Percentiles rank a stretch among this genome's conserved stretches.
These are phyloP conservation scores for Boletus albobrunnescens DNA, from an alignment of 1,284 basidiomycete species.

Conservation along the genomic window DNA sequence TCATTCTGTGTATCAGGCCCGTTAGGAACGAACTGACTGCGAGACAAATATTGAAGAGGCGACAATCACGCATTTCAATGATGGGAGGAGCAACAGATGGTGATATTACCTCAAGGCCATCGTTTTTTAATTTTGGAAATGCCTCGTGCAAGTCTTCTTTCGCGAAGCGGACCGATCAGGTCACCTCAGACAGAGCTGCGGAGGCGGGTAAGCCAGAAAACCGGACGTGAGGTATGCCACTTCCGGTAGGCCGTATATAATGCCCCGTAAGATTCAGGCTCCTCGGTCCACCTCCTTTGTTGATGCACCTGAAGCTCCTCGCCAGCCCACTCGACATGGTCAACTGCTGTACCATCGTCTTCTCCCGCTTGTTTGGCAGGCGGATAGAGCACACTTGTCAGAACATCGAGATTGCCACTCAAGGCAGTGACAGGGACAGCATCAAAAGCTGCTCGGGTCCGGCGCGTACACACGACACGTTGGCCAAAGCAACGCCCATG, in stretches of 20 bases:
- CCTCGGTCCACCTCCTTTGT: conserved; percentile 11
- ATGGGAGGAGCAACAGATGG: conserved; percentile 18
- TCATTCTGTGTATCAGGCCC: conserved; percentile 12
- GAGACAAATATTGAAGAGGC: conserved; percentile 23
- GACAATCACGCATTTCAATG: conserved; percentile 35
- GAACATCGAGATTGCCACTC: conserved; percentile 24
- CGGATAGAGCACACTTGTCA: conserved; percentile 20
- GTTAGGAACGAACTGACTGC: conserved; percentile 31
- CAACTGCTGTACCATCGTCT: conserved; percentile 18
- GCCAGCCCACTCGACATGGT: conserved; percentile 27
- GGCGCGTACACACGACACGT: conserved; percentile 28
- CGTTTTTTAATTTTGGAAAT: conserved; percentile 24
- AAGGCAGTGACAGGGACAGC: conserved; percentile 23
- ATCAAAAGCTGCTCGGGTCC: conserved; percentile 37
- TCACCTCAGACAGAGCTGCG: conserved; percentile 18
- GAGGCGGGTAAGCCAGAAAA: conserved; percentile 11
- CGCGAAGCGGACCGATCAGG: conserved; percentile 12
- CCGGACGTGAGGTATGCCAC: conserved; percentile 20
- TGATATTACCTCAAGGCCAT: conserved; percentile 34
- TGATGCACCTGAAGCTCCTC: conserved; percentile 28
- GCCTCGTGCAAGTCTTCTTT: conserved; percentile 27
- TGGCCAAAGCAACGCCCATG: conserved; percentile 23
- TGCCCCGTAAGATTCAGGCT: conserved; percentile 6
- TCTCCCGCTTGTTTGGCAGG: conserved; percentile 22
- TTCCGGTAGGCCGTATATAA: conserved; percentile 24